These are phyloP conservation scores for Polygonum maritimum DNA, from an alignment of 148 eudicot species.

Conservation along the genomic window DNA sequence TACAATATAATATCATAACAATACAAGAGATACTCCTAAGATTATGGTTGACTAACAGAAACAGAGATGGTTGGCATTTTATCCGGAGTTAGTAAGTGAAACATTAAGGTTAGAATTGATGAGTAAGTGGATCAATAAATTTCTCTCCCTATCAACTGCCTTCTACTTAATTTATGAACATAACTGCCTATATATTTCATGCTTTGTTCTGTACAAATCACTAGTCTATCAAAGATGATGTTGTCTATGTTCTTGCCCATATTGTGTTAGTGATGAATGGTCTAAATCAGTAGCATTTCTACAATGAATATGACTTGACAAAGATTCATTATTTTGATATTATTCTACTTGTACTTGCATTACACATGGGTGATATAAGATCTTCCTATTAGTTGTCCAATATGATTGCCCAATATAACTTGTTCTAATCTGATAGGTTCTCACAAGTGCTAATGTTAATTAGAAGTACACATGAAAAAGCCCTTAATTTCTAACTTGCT, in stretches of 20 bases:
- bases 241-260: neutral
- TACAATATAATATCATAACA: no score
- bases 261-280: neutral
- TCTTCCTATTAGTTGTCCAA: neutral
- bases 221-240: neutral
- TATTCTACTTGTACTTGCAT: no score
- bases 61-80: constrained; percentile 62
- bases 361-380: no score
- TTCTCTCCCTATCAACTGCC: neutral
- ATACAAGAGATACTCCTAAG: no score
- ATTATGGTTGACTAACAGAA: no score
- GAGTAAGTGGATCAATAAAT: constrained; percentile 11
- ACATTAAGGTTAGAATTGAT: constrained; percentile 14
- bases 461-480: no score
- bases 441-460: neutral
- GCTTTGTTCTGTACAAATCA: neutral
- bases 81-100: constrained; percentile 32
- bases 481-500: no score
- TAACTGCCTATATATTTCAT: neutral
- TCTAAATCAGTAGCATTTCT: no score
- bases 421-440: neutral
- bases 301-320: neutral
- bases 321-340: neutral
- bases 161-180: neutral
- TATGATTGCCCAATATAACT: neutral